Conservation (phyloP, 768 basidiomycete species). For the Lentinula edodes region DNA sequence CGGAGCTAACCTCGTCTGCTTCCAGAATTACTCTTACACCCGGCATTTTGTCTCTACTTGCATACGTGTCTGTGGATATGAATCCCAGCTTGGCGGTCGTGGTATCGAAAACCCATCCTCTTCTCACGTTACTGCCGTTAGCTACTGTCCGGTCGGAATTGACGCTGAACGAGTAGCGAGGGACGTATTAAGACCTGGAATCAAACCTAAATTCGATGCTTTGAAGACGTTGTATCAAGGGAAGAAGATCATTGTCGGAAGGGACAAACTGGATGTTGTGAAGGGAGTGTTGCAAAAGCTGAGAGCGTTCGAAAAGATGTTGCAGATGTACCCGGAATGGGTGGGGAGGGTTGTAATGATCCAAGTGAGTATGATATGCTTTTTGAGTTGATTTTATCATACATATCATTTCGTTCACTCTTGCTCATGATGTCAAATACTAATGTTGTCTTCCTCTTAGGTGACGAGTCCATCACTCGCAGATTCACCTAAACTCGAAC, state of each 20-base stretch:
- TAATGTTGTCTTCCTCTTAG: background rate
- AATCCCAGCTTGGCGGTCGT: constrained; percentile 48
- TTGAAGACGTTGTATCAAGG: constrained; percentile 82
- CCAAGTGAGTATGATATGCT: constrained; percentile 47
- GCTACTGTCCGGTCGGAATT: constrained; percentile 92
- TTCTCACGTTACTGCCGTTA: constrained; percentile 65
- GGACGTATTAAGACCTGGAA: constrained; percentile 76
- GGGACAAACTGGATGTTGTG: constrained; percentile 98
- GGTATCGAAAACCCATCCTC: constrained; percentile 79
- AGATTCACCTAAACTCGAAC: constrained; percentile 90
- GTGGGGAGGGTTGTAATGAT: constrained; percentile 82
- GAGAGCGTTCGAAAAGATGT: constrained; percentile 90
- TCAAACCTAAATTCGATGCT: constrained; percentile 86
- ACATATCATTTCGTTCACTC: background rate
- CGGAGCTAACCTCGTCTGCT: constrained; percentile 92
- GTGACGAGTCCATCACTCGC: constrained; percentile 82
- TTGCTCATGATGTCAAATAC: background rate
- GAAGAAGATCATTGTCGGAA: constrained; percentile 97
- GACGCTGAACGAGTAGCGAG: constrained; percentile 85
- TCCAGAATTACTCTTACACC: constrained; percentile 96
- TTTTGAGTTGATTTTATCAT: background rate
- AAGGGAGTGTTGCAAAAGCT: constrained; percentile 98
- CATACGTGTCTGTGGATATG: constrained; percentile 94
- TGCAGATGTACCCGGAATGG: constrained; percentile 95
- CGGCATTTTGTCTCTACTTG: constrained; percentile 94